Percentiles rank a stretch among this genome's conserved stretches.
These are phyloP conservation scores for Chalciporus piperatoides DNA, from an alignment of 1,284 basidiomycete species.

Conservation along the genomic window DNA sequence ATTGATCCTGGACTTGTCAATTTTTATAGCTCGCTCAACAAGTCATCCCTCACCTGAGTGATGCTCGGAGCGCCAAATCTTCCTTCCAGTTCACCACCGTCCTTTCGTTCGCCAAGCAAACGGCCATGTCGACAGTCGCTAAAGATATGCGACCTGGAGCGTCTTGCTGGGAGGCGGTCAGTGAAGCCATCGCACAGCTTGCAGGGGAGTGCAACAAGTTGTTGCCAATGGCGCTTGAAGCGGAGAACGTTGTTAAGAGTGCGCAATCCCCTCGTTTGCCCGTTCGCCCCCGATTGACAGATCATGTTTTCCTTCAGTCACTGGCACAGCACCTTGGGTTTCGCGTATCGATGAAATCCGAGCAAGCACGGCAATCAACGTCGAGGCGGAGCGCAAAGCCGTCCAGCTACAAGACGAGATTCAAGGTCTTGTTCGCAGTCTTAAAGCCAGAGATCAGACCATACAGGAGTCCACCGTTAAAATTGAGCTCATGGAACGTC, in stretches of 20 bases:
- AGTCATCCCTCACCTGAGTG: slow-evolving; percentile 75
- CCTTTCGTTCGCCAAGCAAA: slow-evolving; percentile 69
- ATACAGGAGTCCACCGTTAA: slow-evolving; percentile 90
- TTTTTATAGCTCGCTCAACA: slow-evolving; percentile 73
- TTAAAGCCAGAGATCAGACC: slow-evolving; percentile 83
- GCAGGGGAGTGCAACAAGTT: slow-evolving; percentile 68
- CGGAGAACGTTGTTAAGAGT: slow-evolving; percentile 81
- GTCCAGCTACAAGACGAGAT: slow-evolving; percentile 85
- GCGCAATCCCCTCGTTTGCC: slow-evolving; percentile 26
- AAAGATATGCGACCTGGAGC: slow-evolving; percentile 62
- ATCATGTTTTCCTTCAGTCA: slow-evolving; percentile 50
- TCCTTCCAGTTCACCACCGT: slow-evolving; percentile 74
- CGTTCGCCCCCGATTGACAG: neutral
- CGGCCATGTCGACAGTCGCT: slow-evolving; percentile 65
- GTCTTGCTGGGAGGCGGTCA: slow-evolving; percentile 76
- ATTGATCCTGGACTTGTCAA: slow-evolving; percentile 1
- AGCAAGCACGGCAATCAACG: slow-evolving; percentile 76
- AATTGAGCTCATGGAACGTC: slow-evolving; percentile 91
- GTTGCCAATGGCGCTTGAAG: slow-evolving; percentile 67
- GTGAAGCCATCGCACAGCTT: slow-evolving; percentile 65
- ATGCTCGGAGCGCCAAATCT: slow-evolving; percentile 71
- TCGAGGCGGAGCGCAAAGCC: slow-evolving; percentile 88
- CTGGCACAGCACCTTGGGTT: slow-evolving; percentile 83
- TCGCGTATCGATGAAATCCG: slow-evolving; percentile 86
- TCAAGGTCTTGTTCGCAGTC: slow-evolving; percentile 77